A percentile compares a stretch with the other conserved stretches of the same genome.
Evolutionary conservation across 805 yeast genomes (phyloP).

Genomic region (Saccharomycopsis babjevae): DNA sequence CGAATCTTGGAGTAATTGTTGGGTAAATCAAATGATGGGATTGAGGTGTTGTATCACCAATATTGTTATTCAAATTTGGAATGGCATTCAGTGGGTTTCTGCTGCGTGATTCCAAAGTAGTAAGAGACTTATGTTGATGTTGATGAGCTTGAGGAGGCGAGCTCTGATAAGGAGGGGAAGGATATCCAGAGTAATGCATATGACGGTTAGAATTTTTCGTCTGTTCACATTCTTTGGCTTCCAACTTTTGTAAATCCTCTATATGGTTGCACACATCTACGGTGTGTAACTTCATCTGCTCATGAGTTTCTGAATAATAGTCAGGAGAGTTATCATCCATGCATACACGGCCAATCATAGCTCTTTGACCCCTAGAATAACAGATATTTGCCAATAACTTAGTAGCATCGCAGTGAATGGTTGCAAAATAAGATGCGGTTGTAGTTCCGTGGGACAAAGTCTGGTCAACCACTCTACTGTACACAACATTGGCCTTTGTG

Average conservation of each 20-base stretch:
- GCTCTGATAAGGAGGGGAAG: background rate
- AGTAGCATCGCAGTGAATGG: constrained; percentile 71
- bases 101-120: background rate
- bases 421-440: constrained; percentile 84
- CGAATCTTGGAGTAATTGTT: constrained; percentile 86
- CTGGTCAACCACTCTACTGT: constrained; percentile 53
- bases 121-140: background rate
- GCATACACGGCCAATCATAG: constrained; percentile 86
- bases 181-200: background rate
- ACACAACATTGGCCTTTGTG: constrained; percentile 48
- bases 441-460: constrained; percentile 82
- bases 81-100: constrained; percentile 28
- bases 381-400: constrained; percentile 67
- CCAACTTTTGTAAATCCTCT: constrained; percentile 18
- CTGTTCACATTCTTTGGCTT: background rate
- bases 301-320: constrained; percentile 49
- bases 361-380: constrained; percentile 65
- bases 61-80: constrained; percentile 32
- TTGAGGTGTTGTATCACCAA: background rate
- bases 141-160: background rate
- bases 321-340: constrained; percentile 81
- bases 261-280: constrained; percentile 48
- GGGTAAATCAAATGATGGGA: constrained; percentile 41
- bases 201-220: background rate
- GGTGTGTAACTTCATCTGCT: constrained; percentile 47